Percentiles rank a stretch among this genome's conserved stretches.
Evolutionary conservation across 1,139 yeast genomes (phyloP).

Genomic region (Pichia sp.): DNA sequence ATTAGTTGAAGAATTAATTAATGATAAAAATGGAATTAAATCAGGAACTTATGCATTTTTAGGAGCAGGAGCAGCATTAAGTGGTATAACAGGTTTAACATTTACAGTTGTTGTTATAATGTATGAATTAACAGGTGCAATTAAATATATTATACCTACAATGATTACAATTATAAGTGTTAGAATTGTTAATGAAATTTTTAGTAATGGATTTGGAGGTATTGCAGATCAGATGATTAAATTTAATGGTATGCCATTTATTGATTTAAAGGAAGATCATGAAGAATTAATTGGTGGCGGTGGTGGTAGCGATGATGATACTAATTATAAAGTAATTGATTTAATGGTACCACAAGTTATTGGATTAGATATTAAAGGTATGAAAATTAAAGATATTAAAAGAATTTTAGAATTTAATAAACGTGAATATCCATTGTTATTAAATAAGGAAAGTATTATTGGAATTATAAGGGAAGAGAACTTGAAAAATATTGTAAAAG

Average conservation of each 20-base stretch:
- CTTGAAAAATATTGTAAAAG: background rate
- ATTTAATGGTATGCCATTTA: slow-evolving; percentile 81
- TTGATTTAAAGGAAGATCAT: slow-evolving; percentile 69
- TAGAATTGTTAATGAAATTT: slow-evolving; percentile 63
- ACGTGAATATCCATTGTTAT: slow-evolving; percentile 11
- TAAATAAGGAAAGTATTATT: slow-evolving; percentile 1
- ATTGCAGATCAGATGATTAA: slow-evolving; percentile 93
- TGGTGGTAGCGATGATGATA: too few relatives aligned
- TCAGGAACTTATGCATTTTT: slow-evolving; percentile 93
- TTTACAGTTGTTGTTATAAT: slow-evolving; percentile 90
- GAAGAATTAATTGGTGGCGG: slow-evolving; percentile 14
- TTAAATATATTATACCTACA: slow-evolving; percentile 83
- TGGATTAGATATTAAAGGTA: slow-evolving; percentile 30
- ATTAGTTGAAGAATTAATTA: slow-evolving; percentile 41
- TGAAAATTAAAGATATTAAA: slow-evolving; percentile 2
- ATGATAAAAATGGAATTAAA: slow-evolving; percentile 39
- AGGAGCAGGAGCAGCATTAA: slow-evolving; percentile 95
- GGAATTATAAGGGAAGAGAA: slow-evolving; percentile 5
- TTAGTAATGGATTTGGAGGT: slow-evolving; percentile 69
- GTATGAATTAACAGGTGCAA: slow-evolving; percentile 94
- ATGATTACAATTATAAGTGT: slow-evolving; percentile 97
- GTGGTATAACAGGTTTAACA: slow-evolving; percentile 90
- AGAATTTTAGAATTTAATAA: slow-evolving; percentile 4
- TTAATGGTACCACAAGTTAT: slow-evolving; percentile 61
- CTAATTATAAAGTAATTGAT: slow-evolving; percentile 38